Percentiles rank a stretch among this genome's conserved stretches.
Evolutionary conservation across 2,329 filamentous ascomycete genomes (phyloP).

Genomic region (Lachnellula subtilissima): DNA sequence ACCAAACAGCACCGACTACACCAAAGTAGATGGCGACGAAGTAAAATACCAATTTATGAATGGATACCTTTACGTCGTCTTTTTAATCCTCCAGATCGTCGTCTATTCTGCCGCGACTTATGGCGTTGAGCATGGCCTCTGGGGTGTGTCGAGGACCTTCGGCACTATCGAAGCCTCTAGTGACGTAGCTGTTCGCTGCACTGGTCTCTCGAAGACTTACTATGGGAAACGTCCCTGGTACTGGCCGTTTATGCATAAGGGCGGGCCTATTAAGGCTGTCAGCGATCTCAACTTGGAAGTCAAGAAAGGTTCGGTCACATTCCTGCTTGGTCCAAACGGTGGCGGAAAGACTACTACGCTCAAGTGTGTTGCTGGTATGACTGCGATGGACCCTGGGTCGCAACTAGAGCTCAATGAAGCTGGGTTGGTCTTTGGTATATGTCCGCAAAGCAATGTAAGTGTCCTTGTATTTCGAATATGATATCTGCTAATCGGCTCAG

Average conservation of each 20-base stretch:
- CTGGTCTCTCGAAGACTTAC: slow-evolving; percentile 23
- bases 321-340: slow-evolving; percentile 60
- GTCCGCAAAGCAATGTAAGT: slow-evolving; percentile 26
- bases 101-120: slow-evolving; percentile 53
- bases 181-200: slow-evolving; percentile 24
- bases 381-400: slow-evolving; percentile 50
- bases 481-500: slow-evolving; percentile 32
- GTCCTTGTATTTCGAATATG: neutral
- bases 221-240: slow-evolving; percentile 23
- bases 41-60: slow-evolving; percentile 57
- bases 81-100: slow-evolving; percentile 55
- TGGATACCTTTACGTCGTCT: slow-evolving; percentile 52
- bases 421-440: slow-evolving; percentile 26
- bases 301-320: slow-evolving; percentile 56
- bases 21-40: slow-evolving; percentile 18
- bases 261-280: slow-evolving; percentile 51
- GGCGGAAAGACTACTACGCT: slow-evolving; percentile 62
- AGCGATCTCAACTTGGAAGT: slow-evolving; percentile 52
- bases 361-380: slow-evolving; percentile 60
- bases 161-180: slow-evolving; percentile 22
- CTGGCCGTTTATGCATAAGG: slow-evolving; percentile 21
- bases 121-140: slow-evolving; percentile 52
- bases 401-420: slow-evolving; percentile 23
- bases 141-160: slow-evolving; percentile 40
- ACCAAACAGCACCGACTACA: slow-evolving; percentile 16